Base-by-base conservation (phyloP, 768 basidiomycete species). In the Porphyrellus cyaneotinctus region DNA sequence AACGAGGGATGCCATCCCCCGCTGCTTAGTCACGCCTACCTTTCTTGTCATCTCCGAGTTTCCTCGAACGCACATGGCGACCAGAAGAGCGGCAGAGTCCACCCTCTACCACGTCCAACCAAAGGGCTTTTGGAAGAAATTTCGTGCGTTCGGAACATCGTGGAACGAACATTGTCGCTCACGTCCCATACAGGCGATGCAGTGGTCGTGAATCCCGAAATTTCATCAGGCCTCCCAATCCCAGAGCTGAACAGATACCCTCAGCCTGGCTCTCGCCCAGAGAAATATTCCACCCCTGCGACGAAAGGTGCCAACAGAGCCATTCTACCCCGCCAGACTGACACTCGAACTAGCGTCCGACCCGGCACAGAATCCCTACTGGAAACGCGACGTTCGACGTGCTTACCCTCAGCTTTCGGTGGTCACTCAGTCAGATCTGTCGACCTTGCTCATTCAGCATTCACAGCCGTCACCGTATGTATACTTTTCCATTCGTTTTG, bases 71-170 rank as follows among this genome's bases (percentile, higher is more conserved):
- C 51, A 57, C 59, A 88, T 88, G 85, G 83, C 87, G 52, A 79
- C 79, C 55, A 88, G 82, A 75, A 91, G 84, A 73, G 83, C 78
- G 26, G 90, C 91, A 58, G 91, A 97, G 65, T 85, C 87, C 33
- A 94, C 90, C 3, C 79, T 92, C 41, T 97, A 97, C 72, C 94
- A 97, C 67, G 81, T 92, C 62, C 83, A 81, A 63, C 85, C 88
- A 23, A 84, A 87, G 71, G 93, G 94, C 10, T 95, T 95, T 69
- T 95, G 94, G 94, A 95, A 95, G 82, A 92, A 88, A 75, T 92
- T 97, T 66, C 83, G 93, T 93, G 61, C 54, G 91, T 77, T 35
- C 3, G 31, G 38, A 20, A 14, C 26, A 15, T 49, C n/a, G 39
- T 22, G 28, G 18, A 23, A 17, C 26, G 36, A 36, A 10, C 20